A percentile compares a stretch with the other conserved stretches of the same genome.
These are phyloP conservation scores for Isatis tinctoria DNA, from an alignment of 345 rosid species.

Conservation along the genomic window DNA sequence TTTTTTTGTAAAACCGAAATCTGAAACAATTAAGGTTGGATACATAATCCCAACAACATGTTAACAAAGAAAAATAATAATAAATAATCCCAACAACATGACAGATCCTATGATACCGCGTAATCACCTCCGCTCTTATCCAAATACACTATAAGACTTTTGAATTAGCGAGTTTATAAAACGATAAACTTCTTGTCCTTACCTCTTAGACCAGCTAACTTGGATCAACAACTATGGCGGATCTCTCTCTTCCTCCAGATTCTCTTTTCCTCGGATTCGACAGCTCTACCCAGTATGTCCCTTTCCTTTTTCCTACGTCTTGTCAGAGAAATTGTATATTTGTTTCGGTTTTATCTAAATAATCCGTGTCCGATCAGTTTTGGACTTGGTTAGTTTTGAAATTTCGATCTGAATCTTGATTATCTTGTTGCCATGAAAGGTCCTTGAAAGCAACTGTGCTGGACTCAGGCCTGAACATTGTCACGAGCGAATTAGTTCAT, in stretches of 20 bases:
- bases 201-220: background rate
- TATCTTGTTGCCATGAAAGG: slow-evolving; percentile 33
- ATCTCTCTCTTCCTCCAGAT: slow-evolving; percentile 54
- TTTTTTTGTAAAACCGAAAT: too few species aligned
- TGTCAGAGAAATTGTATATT: background rate
- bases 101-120: too few species aligned
- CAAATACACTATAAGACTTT: background rate
- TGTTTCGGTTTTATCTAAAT: background rate
- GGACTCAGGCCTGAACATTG: slow-evolving; percentile 62
- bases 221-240: slow-evolving; percentile 41
- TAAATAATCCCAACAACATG: background rate
- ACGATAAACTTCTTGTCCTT: background rate
- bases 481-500: slow-evolving; percentile 58
- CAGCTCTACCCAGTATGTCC: slow-evolving; percentile 80
- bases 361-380: background rate
- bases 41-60: background rate
- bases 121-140: background rate
- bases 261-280: slow-evolving; percentile 89
- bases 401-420: slow-evolving; percentile 1
- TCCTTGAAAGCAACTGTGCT: slow-evolving; percentile 93
- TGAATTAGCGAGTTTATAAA: background rate
- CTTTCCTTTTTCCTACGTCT: background rate
- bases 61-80: too few species aligned
- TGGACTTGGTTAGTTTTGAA: too few species aligned
- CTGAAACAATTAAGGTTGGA: too few species aligned